Conservation (phyloP, 2,329 filamentous ascomycete genomes). For the Coleophoma eucalyptorum region DNA sequence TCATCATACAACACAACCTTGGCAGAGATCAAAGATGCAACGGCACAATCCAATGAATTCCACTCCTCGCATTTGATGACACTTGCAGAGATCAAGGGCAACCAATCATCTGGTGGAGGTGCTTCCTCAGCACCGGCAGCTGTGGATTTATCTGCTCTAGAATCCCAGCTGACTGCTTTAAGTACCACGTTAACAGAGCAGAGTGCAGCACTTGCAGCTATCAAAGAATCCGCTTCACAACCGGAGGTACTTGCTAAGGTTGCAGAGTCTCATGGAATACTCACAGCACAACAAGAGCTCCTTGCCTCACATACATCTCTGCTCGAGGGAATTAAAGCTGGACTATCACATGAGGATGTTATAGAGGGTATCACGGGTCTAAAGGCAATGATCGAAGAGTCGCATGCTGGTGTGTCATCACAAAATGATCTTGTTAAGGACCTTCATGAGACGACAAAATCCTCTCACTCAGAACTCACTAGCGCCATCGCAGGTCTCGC, state of each 20-base stretch:
- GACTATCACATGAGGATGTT: constrained; percentile 12
- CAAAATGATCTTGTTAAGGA: constrained; percentile 16
- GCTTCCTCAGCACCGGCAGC: neutral
- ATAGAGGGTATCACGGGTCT: constrained; percentile 15
- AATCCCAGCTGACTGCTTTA: constrained; percentile 11
- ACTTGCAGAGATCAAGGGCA: constrained; percentile 5
- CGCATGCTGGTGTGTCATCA: constrained; percentile 13
- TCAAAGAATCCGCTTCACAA: constrained; percentile 7
- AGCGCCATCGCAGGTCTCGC: constrained; percentile 16
- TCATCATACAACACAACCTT: constrained; percentile 5
- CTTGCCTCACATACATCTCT: constrained; percentile 13
- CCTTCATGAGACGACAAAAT: constrained; percentile 17
- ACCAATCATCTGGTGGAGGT: neutral
- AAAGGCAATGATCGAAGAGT: constrained; percentile 18
- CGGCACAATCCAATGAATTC: constrained; percentile 1
- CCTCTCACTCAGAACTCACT: constrained; percentile 15
- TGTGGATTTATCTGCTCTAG: constrained; percentile 1
- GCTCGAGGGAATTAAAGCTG: constrained; percentile 13
- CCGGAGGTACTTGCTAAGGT: constrained; percentile 10
- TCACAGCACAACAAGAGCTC: constrained; percentile 2
- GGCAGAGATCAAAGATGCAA: constrained; percentile 4
- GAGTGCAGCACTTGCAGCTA: constrained; percentile 1
- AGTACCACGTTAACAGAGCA: constrained; percentile 13
- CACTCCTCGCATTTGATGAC: constrained; percentile 1
- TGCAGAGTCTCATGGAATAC: constrained; percentile 11